phyloP scores from a whole-genome alignment of 176 grass and related monocot genomes.

The Carex pumila region DNA sequence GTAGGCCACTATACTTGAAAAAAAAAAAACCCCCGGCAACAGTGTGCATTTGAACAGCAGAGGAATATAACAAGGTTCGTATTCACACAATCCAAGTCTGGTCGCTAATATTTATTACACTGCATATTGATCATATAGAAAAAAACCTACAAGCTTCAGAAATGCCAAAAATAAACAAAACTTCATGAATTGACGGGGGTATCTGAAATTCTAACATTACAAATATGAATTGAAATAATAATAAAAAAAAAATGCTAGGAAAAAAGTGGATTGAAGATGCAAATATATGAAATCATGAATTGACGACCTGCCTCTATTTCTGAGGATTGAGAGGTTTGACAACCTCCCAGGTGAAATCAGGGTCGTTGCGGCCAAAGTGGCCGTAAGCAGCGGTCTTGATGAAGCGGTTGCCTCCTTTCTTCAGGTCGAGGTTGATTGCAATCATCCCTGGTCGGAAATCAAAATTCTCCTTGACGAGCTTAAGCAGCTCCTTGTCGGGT shows the following conservation, averaged over 20 bases:
- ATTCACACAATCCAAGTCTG: neutral
- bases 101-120: neutral
- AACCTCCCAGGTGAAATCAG: conserved; percentile 46
- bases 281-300: neutral
- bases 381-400: conserved; percentile 40
- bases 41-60: neutral
- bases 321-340: conserved; percentile 30
- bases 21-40: neutral
- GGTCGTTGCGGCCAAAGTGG: conserved; percentile 35
- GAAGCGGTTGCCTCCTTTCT: conserved; percentile 34
- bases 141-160: neutral
- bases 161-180: neutral
- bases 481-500: conserved; percentile 27
- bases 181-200: neutral
- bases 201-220: neutral
- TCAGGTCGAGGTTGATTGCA: conserved; percentile 29
- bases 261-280: neutral
- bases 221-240: neutral
- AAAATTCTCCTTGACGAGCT: conserved; percentile 37
- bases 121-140: neutral
- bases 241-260: neutral
- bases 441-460: conserved; percentile 49
- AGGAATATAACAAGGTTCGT: neutral
- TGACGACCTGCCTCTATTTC: neutral
- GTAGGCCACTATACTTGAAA: neutral